phyloP scores from a whole-genome alignment of 2,329 filamentous ascomycete genomes.

The Lasiodiplodia gonubiensis region DNA sequence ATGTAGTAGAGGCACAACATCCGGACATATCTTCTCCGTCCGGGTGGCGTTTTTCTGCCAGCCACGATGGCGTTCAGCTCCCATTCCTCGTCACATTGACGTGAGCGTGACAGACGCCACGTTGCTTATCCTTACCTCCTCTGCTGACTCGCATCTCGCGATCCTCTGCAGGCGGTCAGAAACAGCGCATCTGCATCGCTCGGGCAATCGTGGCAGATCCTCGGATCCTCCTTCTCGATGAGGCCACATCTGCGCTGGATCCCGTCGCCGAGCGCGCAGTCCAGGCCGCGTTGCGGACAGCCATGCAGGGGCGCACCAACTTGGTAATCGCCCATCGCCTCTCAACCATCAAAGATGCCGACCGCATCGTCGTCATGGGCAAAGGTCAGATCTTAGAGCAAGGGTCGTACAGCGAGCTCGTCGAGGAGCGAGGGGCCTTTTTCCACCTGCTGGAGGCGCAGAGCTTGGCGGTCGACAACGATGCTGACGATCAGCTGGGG shows the following conservation, averaged over 20 bases:
- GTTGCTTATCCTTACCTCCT: too few relatives aligned
- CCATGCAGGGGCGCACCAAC: conserved; percentile 84
- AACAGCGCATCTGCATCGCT: conserved; percentile 95
- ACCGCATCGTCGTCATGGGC: conserved; percentile 95
- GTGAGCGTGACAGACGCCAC: too few relatives aligned
- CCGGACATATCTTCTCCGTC: too few relatives aligned
- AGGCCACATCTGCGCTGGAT: conserved; percentile 92
- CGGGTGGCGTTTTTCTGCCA: too few relatives aligned
- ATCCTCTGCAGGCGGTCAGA: conserved; percentile 73
- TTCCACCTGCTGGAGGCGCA: conserved; percentile 87
- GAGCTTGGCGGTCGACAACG: conserved; percentile 49
- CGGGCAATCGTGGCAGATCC: conserved; percentile 89
- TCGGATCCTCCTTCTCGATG: conserved; percentile 89
- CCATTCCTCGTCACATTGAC: too few relatives aligned
- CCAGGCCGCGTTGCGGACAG: conserved; percentile 87
- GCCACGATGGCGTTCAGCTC: too few relatives aligned
- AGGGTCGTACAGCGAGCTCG: conserved; percentile 81
- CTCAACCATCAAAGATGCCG: conserved; percentile 90
- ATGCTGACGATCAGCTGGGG: too few relatives aligned
- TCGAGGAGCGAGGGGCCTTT: conserved; percentile 75
- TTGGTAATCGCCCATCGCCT: conserved; percentile 96
- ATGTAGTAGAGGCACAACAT: too few relatives aligned
- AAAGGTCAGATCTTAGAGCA: conserved; percentile 88
- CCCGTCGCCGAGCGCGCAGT: conserved; percentile 95
- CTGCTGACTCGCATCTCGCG: not conserved